Base-by-base conservation (phyloP, 2,329 filamentous ascomycete genomes). In the Fusarium sp. region DNA sequence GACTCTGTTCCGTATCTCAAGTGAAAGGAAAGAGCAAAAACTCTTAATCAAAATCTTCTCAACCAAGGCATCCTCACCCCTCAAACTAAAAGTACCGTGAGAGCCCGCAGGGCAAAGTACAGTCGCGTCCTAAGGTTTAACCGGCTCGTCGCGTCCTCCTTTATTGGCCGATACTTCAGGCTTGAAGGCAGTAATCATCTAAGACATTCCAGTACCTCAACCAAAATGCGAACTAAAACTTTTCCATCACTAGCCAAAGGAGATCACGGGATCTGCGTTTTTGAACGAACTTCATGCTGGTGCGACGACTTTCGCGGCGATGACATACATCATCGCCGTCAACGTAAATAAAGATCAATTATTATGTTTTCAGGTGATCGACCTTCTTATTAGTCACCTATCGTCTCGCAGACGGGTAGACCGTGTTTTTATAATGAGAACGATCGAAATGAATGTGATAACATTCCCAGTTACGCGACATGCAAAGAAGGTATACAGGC, bases 251-350 rank as follows among this genome's bases (percentile, higher is more conserved):
- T 6, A 74, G 69, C 36, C 54, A 4, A 81, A 80, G 61, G 86
- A 88, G 75, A 84, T 87, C 42, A 84, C 85, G 67, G 84, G 84
- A 18, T 83, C 85, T 44, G 83, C 81, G 58, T 88, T 90, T 78
- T 85, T 88, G 72, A 89, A 85, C 23, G 88, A 90, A 75, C 80
- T 90, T 57, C 83, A 87, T 49, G 88, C 88, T 34, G 88, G 88
- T 37, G 78, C 89, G 15, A 87, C 87, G n/a, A 89, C 88, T 2
- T 75, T 75, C 56, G 69, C 71, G 12, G 72, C 69, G 3, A 75
- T 75, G 72, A 63, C 64, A 16, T 74, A 74, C 42, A 75, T 75
- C 23, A 66, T 76, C 30, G 69, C 72, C 30, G 74, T 74, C 2
- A 75, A 74, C 55, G 72, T 66, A 60, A 40, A 15, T 6, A 23